Conservation (phyloP, 352 stramenopile species). For the Poterioochromonas sp. region DNA sequence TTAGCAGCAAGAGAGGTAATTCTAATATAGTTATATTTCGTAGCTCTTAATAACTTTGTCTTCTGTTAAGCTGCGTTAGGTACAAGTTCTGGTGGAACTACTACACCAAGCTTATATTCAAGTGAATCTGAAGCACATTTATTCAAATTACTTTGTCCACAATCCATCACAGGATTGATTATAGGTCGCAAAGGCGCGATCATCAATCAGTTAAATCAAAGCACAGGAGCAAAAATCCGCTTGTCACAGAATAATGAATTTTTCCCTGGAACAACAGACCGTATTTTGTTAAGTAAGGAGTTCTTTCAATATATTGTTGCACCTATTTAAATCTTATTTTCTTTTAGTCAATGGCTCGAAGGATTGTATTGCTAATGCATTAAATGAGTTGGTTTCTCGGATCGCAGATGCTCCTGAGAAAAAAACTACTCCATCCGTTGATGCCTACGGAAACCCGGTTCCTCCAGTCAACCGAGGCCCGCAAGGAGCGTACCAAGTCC, state of each 20-base stretch:
- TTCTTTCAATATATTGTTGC: background rate
- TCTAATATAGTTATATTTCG: too few relatives aligned
- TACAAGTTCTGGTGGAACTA: background rate
- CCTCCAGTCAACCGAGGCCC: background rate
- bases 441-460: background rate
- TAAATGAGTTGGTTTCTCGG: background rate
- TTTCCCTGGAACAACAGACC: conserved; percentile 45
- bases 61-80: background rate
- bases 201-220: conserved; percentile 41
- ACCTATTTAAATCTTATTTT: background rate
- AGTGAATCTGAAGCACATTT: background rate
- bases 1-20: conserved; percentile 22
- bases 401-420: background rate
- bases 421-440: background rate
- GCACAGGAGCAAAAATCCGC: conserved; percentile 45
- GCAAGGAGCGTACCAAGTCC: background rate
- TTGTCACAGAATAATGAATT: conserved; percentile 48
- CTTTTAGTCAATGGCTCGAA: background rate
- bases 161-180: conserved; percentile 34
- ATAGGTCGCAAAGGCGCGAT: conserved; percentile 38
- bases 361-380: background rate
- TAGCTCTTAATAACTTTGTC: too few relatives aligned
- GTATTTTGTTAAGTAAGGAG: conserved; percentile 36
- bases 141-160: conserved; percentile 35
- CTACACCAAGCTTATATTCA: background rate